phyloP scores from a whole-genome alignment of 2,329 filamentous ascomycete species.

The Scedosporium apiospermum region DNA sequence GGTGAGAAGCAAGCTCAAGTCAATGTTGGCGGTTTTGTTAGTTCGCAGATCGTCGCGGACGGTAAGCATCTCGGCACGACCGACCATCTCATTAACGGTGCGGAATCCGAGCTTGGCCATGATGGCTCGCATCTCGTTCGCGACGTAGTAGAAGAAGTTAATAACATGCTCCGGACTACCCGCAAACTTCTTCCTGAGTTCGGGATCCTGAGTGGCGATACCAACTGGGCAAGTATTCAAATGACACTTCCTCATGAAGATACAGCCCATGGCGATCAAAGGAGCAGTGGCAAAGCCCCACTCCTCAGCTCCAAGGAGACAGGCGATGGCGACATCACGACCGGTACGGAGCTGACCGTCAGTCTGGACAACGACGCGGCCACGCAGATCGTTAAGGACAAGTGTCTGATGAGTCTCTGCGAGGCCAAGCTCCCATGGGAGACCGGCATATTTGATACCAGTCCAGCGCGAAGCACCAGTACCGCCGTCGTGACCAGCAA shows the following conservation, averaged over 20 bases:
- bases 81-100: constrained; percentile 96
- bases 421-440: constrained; percentile 93
- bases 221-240: constrained; percentile 79
- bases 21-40: constrained; percentile 85
- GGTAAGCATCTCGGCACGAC: constrained; percentile 76
- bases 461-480: constrained; percentile 97
- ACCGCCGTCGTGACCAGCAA: constrained; percentile 93
- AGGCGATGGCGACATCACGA: constrained; percentile 88
- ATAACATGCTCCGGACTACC: constrained; percentile 94
- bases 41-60: constrained; percentile 83
- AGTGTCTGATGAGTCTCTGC: constrained; percentile 95
- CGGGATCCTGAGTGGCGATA: constrained; percentile 92
- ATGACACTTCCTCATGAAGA: constrained; percentile 82
- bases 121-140: constrained; percentile 91
- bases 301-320: constrained; percentile 92
- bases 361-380: constrained; percentile 90
- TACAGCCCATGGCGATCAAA: constrained; percentile 92
- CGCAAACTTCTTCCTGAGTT: constrained; percentile 84
- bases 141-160: constrained; percentile 98
- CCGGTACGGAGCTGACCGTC: constrained; percentile 91
- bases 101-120: constrained; percentile 95
- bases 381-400: constrained; percentile 89
- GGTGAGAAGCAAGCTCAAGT: constrained; percentile 84
- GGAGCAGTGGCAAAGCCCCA: constrained; percentile 95
- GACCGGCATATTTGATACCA: constrained; percentile 95